These are phyloP conservation scores for Primulina tabacum DNA, from an alignment of 257 asterid genomes.

Conservation along the genomic window DNA sequence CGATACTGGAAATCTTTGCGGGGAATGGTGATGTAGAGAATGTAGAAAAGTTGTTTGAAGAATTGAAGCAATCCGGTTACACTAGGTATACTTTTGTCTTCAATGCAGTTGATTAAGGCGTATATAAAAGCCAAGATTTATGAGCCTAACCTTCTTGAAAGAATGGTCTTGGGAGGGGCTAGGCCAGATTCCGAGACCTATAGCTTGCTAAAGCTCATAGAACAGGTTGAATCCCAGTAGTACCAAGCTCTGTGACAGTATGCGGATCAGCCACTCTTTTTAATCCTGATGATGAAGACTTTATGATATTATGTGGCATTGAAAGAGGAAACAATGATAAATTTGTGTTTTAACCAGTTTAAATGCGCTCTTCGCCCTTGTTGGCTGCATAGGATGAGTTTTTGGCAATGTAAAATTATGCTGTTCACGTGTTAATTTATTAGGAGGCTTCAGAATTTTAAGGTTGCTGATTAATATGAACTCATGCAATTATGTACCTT, in stretches of 20 bases:
- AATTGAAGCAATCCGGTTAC: constrained; percentile 55
- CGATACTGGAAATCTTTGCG: constrained; percentile 53
- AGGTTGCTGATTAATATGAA: too few species aligned
- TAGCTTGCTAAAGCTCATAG: constrained; percentile 67
- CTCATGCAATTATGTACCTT: too few species aligned
- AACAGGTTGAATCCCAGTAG: constrained; percentile 43
- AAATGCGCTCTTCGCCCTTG: too few species aligned
- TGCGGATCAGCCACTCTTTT: background rate
- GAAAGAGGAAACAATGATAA: background rate
- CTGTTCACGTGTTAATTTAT: too few species aligned
- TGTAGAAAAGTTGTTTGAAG: constrained; percentile 69
- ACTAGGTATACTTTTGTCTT: constrained; percentile 79
- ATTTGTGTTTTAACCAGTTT: background rate
- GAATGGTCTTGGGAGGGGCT: constrained; percentile 91
- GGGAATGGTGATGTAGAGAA: constrained; percentile 63
- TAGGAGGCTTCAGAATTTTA: too few species aligned
- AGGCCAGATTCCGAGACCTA: constrained; percentile 92
- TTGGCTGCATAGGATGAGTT: too few species aligned
- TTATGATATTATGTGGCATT: background rate
- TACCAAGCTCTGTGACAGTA: constrained; percentile 13
- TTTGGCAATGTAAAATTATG: too few species aligned
- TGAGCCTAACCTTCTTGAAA: constrained; percentile 68
- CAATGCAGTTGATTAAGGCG: constrained; percentile 68
- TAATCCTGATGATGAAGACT: background rate
- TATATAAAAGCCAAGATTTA: constrained; percentile 77